phyloP scores from a whole-genome alignment of 495 filamentous ascomycete species.

The Aspergillus bertholletiae region DNA sequence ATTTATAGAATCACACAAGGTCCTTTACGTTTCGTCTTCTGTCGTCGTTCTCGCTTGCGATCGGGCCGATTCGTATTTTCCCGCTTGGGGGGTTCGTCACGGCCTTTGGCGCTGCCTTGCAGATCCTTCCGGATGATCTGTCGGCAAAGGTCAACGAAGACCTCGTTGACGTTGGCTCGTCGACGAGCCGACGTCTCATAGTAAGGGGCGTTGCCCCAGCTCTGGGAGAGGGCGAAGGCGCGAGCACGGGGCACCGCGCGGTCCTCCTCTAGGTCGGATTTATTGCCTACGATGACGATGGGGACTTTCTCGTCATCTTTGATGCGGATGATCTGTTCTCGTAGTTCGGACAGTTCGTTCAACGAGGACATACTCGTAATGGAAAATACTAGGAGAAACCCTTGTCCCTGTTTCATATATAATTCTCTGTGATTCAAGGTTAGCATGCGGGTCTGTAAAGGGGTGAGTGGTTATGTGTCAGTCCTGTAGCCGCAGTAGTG shows the following conservation, averaged over 20 bases:
- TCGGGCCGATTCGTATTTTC: conserved; percentile 31
- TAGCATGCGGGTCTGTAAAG: not conserved
- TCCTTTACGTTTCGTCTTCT: conserved; percentile 26
- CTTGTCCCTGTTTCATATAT: conserved; percentile 96
- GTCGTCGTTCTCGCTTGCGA: conserved; percentile 28
- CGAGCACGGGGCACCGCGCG: conserved; percentile 76
- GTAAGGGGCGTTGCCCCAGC: conserved; percentile 88
- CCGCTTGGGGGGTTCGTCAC: conserved; percentile 35
- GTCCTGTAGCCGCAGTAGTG: not conserved
- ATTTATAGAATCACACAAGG: conserved; percentile 44
- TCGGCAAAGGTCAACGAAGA: conserved; percentile 87
- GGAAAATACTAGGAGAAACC: conserved; percentile 95
- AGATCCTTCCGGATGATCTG: conserved; percentile 82
- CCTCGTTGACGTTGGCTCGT: conserved; percentile 88
- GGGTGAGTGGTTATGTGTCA: conserved; percentile 17
- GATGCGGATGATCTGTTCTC: conserved; percentile 95
- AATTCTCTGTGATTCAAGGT: conserved; percentile 59
- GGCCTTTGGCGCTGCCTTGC: conserved; percentile 42
- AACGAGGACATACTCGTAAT: conserved; percentile 87
- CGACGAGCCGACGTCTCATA: conserved; percentile 90
- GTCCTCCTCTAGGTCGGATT: conserved; percentile 92
- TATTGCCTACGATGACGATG: conserved; percentile 96
- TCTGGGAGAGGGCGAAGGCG: conserved; percentile 82
- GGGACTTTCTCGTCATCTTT: conserved; percentile 92
- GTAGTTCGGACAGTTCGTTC: conserved; percentile 79